Evolutionary conservation across 2,329 filamentous ascomycete species (phyloP).

Genomic region (Trichoderma koningiopsis): DNA sequence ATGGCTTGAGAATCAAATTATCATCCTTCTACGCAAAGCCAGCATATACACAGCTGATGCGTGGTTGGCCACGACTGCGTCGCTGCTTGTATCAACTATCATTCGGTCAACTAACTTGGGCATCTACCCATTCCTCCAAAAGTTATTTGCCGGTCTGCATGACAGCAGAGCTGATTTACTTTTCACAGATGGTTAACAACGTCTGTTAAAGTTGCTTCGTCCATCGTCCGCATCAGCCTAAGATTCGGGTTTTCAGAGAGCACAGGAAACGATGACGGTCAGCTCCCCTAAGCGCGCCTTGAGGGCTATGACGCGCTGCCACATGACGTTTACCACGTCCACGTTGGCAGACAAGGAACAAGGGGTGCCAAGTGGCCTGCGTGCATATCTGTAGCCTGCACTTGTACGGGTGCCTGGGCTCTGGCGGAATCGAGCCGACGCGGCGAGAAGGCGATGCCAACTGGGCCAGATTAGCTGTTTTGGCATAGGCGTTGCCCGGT

Average conservation of each 20-base stretch:
- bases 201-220: neutral
- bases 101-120: neutral
- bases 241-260: neutral
- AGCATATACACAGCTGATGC: neutral
- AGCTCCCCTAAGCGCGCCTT: slow-evolving; percentile 16
- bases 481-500: slow-evolving; percentile 16
- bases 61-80: neutral
- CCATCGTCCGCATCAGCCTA: slow-evolving; percentile 7
- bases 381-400: slow-evolving; percentile 24
- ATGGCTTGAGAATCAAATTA: slow-evolving; percentile 4
- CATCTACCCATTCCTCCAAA: neutral
- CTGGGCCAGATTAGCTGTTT: slow-evolving; percentile 23
- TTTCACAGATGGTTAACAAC: neutral
- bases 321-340: slow-evolving; percentile 26
- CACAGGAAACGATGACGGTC: slow-evolving; percentile 14
- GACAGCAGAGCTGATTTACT: neutral
- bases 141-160: neutral
- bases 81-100: neutral
- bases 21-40: slow-evolving; percentile 5
- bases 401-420: slow-evolving; percentile 25
- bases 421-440: slow-evolving; percentile 28
- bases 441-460: slow-evolving; percentile 24
- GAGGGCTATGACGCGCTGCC: slow-evolving; percentile 24
- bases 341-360: slow-evolving; percentile 25
- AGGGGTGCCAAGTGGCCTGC: slow-evolving; percentile 26